These are phyloP conservation scores for Yarrowia phangngaensis DNA, from an alignment of 805 yeast genomes.

Conservation along the genomic window DNA sequence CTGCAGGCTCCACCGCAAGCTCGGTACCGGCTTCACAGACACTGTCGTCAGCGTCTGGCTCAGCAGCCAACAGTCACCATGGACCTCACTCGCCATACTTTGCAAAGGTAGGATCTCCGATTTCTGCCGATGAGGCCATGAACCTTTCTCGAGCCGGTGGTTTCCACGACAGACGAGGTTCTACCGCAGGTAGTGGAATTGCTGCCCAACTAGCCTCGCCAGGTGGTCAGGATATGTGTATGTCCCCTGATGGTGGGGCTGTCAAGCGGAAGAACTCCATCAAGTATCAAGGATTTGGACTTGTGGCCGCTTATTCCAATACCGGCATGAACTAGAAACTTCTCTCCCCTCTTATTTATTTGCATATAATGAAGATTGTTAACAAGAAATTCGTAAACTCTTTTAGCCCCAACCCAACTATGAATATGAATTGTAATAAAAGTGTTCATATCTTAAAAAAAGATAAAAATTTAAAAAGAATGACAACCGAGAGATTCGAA, in stretches of 20 bases:
- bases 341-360: background rate
- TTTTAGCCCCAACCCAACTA: too few relatives aligned
- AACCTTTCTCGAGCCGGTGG: constrained; percentile 39
- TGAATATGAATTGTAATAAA: too few relatives aligned
- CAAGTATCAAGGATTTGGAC: constrained; percentile 36
- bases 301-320: constrained; percentile 40
- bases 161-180: constrained; percentile 21
- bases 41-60: too few relatives aligned
- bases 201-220: constrained; percentile 17
- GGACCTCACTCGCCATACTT: constrained; percentile 3
- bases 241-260: constrained; percentile 8
- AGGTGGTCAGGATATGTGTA: constrained; percentile 2
- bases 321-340: constrained; percentile 13
- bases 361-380: too few relatives aligned
- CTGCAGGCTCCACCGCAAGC: background rate
- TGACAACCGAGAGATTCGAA: constrained; percentile 26
- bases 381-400: too few relatives aligned
- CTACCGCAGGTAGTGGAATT: constrained; percentile 18
- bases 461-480: too few relatives aligned
- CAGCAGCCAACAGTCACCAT: too few relatives aligned
- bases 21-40: background rate
- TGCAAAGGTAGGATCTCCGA: constrained; percentile 29
- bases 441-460: too few relatives aligned
- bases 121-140: constrained; percentile 40
- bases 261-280: constrained; percentile 26